These are phyloP conservation scores for Brassica rapa DNA, from an alignment of 345 rosid genomes.

Conservation along the genomic window DNA sequence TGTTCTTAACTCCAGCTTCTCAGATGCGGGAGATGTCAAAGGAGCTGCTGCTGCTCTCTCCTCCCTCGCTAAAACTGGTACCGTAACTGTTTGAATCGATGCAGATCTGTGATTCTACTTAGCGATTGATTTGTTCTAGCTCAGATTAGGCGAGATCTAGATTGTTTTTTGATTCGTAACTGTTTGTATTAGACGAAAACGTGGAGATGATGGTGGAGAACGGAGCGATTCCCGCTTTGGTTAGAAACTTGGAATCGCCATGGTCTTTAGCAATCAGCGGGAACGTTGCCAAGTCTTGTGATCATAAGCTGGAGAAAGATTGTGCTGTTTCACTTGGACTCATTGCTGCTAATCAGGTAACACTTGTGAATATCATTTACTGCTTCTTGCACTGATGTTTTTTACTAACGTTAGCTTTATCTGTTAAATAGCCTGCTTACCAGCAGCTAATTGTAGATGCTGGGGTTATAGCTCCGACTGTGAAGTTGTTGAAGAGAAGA, in stretches of 20 bases:
- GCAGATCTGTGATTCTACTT: not conserved
- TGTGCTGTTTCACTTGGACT: constrained; percentile 64
- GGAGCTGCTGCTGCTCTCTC: constrained; percentile 48
- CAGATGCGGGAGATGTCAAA: constrained; percentile 43
- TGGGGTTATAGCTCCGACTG: constrained; percentile 63
- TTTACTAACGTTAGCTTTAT: constrained; percentile 12
- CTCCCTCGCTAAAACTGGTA: constrained; percentile 60
- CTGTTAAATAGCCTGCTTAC: constrained; percentile 55
- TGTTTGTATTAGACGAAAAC: constrained; percentile 48
- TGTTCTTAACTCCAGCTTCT: constrained; percentile 48
- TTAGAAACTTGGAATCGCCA: constrained; percentile 50
- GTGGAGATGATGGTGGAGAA: constrained; percentile 58
- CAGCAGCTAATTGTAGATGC: constrained; percentile 72
- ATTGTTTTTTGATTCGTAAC: not conserved
- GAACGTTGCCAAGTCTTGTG: constrained; percentile 21
- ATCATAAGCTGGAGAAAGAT: constrained; percentile 61
- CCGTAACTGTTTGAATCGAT: not conserved
- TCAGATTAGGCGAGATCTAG: constrained; percentile 7
- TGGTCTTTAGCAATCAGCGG: constrained; percentile 14
- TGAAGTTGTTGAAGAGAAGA: constrained; percentile 55
- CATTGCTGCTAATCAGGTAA: constrained; percentile 62
- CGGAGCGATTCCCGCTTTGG: constrained; percentile 64
- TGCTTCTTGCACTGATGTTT: not conserved
- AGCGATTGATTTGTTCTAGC: not conserved
- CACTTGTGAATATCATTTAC: not conserved